A percentile compares a stretch with the other conserved stretches of the same genome.
phyloP scores from a whole-genome alignment of 495 filamentous ascomycete genomes.

The Thozetella sp. region DNA sequence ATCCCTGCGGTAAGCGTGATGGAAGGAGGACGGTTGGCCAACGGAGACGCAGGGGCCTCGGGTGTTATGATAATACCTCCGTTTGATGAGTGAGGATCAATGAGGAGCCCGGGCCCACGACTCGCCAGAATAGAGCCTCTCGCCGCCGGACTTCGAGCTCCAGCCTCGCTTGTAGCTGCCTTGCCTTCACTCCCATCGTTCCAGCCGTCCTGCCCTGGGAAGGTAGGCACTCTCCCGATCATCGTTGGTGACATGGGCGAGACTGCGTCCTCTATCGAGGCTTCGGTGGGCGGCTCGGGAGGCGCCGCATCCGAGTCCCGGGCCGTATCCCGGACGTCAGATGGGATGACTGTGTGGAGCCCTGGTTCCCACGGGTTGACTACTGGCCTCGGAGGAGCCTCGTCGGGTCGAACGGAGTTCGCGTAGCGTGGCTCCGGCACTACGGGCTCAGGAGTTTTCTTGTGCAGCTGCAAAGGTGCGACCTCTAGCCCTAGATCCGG shows the following conservation, averaged over 20 bases:
- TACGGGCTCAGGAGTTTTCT: not conserved
- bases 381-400: slow-evolving; percentile 17
- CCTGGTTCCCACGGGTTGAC: slow-evolving; percentile 14
- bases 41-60: not conserved
- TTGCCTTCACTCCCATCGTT: slow-evolving; percentile 6
- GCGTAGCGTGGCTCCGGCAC: slow-evolving; percentile 16
- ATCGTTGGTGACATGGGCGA: slow-evolving; percentile 8
- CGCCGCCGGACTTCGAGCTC: not conserved
- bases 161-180: not conserved
- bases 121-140: not conserved
- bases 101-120: not conserved
- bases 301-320: not conserved
- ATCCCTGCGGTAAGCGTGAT: not conserved
- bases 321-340: not conserved
- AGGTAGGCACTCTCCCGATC: not conserved
- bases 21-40: not conserved
- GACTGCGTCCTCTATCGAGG: not conserved
- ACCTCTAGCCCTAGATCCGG: slow-evolving; percentile 23
- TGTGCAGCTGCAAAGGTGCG: not conserved
- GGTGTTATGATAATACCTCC: not conserved
- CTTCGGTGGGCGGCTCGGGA: not conserved
- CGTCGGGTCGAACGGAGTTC: slow-evolving; percentile 22
- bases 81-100: not conserved
- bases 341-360: not conserved
- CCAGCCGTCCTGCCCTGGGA: not conserved